These are phyloP conservation scores for Emmonsiellopsis sp. DNA, from an alignment of 2,329 filamentous ascomycete species.

Conservation along the genomic window DNA sequence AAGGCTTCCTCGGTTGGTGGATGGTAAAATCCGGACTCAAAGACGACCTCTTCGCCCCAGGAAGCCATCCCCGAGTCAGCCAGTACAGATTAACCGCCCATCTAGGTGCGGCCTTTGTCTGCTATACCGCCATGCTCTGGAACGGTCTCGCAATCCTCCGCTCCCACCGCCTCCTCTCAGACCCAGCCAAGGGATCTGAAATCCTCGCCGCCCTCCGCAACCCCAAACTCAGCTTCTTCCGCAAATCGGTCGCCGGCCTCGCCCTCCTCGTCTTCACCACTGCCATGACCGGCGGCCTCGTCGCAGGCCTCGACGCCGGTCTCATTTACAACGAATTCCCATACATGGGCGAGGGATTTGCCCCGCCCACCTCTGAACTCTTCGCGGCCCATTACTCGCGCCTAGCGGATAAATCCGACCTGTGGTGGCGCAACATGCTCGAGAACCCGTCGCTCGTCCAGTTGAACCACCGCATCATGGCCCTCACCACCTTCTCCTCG, in stretches of 20 bases:
- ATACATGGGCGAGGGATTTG: slow-evolving; percentile 77
- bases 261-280: slow-evolving; percentile 74
- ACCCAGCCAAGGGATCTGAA: slow-evolving; percentile 55
- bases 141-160: slow-evolving; percentile 79
- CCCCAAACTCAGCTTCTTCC: slow-evolving; percentile 64
- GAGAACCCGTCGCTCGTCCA: slow-evolving; percentile 96
- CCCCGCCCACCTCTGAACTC: slow-evolving; percentile 74
- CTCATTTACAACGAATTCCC: slow-evolving; percentile 99
- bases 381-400: slow-evolving; percentile 80
- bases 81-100: slow-evolving; percentile 91
- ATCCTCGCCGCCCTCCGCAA: slow-evolving; percentile 54
- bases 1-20: slow-evolving; percentile 97
- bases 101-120: slow-evolving; percentile 80
- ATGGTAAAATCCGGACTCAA: slow-evolving; percentile 97
- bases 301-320: slow-evolving; percentile 90
- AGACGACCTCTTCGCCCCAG: slow-evolving; percentile 88
- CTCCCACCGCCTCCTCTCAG: slow-evolving; percentile 59
- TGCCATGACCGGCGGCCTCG: slow-evolving; percentile 85
- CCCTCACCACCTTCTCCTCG: slow-evolving; percentile 76
- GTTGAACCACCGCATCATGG: slow-evolving; percentile 87
- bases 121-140: slow-evolving; percentile 90
- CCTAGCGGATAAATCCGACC: slow-evolving; percentile 65
- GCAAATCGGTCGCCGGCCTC: slow-evolving; percentile 61
- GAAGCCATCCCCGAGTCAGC: slow-evolving; percentile 81
- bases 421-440: slow-evolving; percentile 95